Conservation (phyloP, 2,329 filamentous ascomycete species). For the Neobulgaria alba region DNA sequence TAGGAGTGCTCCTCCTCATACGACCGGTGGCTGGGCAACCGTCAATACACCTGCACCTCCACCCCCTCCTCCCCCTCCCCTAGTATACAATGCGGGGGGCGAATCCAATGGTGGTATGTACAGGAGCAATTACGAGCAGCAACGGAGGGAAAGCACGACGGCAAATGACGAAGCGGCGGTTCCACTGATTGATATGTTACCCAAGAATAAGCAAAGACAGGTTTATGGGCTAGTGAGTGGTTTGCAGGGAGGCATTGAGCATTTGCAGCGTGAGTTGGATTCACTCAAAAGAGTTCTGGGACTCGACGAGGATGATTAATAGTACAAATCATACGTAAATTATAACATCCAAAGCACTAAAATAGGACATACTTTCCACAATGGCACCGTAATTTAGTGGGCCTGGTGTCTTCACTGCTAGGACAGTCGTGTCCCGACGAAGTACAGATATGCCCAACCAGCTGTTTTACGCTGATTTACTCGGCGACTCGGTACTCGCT, state of each 20-base stretch:
- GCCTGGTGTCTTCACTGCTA: too few relatives aligned
- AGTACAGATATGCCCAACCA: too few relatives aligned
- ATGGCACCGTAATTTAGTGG: too few relatives aligned
- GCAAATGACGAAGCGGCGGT: slow-evolving; percentile 15
- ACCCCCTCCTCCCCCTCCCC: slow-evolving; percentile 3
- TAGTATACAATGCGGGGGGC: slow-evolving; percentile 26
- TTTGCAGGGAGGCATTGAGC: slow-evolving; percentile 27
- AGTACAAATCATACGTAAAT: background rate
- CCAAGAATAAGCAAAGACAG: slow-evolving; percentile 27
- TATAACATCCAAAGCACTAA: too few relatives aligned
- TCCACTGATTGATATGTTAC: slow-evolving; percentile 25
- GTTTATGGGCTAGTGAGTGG: slow-evolving; percentile 26
- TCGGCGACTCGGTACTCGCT: too few relatives aligned
- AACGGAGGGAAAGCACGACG: slow-evolving; percentile 14
- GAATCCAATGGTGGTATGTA: slow-evolving; percentile 32
- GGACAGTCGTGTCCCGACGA: too few relatives aligned
- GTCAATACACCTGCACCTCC: slow-evolving; percentile 15
- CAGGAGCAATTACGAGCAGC: slow-evolving; percentile 15
- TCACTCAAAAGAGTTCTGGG: slow-evolving; percentile 24
- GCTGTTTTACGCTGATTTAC: too few relatives aligned
- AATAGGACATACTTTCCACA: too few relatives aligned
- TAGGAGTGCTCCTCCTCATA: slow-evolving; percentile 8
- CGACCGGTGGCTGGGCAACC: slow-evolving; percentile 18
- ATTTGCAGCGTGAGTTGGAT: slow-evolving; percentile 25
- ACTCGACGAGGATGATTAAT: slow-evolving; percentile 24